Conservation (phyloP, 2,329 filamentous ascomycete species). For the Cadophora luteo-olivacea region DNA sequence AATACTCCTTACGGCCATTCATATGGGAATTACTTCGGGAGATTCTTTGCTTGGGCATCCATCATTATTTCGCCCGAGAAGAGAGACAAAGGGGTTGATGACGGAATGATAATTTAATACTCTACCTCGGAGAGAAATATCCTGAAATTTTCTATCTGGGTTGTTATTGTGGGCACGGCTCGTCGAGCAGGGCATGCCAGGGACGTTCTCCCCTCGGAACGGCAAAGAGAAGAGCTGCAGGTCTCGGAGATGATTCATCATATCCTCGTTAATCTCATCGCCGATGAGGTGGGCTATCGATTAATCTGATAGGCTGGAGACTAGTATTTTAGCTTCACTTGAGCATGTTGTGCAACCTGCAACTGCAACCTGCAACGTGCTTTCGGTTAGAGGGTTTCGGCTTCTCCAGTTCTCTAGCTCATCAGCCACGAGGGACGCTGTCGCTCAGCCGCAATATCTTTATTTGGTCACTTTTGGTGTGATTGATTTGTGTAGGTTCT, state of each 20-base stretch:
- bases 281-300: background rate
- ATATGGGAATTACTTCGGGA: background rate
- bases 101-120: background rate
- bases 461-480: too few species aligned
- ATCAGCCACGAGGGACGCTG: background rate
- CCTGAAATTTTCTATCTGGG: background rate
- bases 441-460: background rate
- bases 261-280: background rate
- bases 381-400: background rate
- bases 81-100: background rate
- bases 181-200: background rate
- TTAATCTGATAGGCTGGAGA: background rate
- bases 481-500: background rate
- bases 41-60: background rate
- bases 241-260: background rate
- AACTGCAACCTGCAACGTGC: background rate
- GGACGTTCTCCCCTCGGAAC: background rate
- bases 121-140: background rate
- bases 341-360: background rate
- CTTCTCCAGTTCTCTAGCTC: background rate
- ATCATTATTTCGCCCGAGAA: background rate
- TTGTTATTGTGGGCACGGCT: background rate
- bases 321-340: background rate
- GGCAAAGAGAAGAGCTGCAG: background rate
- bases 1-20: background rate